These are phyloP conservation scores for Dissophora globulifera DNA, from an alignment of 192 early-diverging fungal species.

Conservation along the genomic window DNA sequence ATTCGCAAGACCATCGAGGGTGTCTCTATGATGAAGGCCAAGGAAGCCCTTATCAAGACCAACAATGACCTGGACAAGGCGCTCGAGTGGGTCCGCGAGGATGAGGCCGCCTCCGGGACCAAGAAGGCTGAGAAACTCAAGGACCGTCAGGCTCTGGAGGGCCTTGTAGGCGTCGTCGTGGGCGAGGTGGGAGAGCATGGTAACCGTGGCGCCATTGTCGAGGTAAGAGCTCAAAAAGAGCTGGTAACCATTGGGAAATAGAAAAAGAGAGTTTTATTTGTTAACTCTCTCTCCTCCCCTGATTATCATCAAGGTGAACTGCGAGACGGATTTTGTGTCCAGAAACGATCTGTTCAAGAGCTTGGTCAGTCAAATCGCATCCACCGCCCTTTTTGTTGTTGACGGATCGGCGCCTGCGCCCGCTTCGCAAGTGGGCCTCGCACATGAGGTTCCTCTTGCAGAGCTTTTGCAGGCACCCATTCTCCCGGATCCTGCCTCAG, in stretches of 20 bases:
- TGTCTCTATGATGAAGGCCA: constrained; percentile 80
- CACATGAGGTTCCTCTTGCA: constrained; percentile 53
- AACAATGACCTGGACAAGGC: constrained; percentile 81
- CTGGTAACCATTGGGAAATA: too few relatives aligned
- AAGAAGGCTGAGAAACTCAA: constrained; percentile 88
- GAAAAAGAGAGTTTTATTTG: neutral
- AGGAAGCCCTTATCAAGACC: constrained; percentile 80
- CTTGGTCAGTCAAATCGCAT: constrained; percentile 70
- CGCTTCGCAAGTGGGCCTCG: constrained; percentile 15
- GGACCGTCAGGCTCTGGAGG: constrained; percentile 80
- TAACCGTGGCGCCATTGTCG: constrained; percentile 70
- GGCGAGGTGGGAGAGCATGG: constrained; percentile 59
- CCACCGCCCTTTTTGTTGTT: constrained; percentile 62
- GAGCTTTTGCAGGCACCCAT: constrained; percentile 61
- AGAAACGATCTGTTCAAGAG: constrained; percentile 81
- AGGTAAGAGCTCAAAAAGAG: too few relatives aligned
- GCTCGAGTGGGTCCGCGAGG: constrained; percentile 82
- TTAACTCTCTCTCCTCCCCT: neutral
- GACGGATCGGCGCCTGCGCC: constrained; percentile 11
- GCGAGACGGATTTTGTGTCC: constrained; percentile 98
- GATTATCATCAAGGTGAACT: constrained; percentile 70
- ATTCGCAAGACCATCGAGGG: constrained; percentile 56
- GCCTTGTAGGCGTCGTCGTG: constrained; percentile 75
- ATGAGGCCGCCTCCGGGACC: constrained; percentile 72
- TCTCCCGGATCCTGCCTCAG: constrained; percentile 58